Base-by-base conservation (phyloP, 2,329 filamentous ascomycete genomes). In the Arachnomyces sp. region DNA sequence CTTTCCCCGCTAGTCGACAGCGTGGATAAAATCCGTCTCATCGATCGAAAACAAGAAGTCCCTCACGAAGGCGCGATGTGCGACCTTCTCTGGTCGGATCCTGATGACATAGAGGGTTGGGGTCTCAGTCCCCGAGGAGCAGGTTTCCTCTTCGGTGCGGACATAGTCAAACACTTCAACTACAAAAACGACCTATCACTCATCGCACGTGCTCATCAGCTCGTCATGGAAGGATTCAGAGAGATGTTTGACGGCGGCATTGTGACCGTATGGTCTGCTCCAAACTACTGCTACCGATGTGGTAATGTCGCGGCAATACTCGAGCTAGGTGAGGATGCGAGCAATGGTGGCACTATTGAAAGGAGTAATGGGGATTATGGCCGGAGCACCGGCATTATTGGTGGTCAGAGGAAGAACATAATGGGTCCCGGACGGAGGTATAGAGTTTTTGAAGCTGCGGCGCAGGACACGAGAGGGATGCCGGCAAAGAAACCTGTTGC, bases 141-240 rank as follows among this genome's bases (percentile, higher is more conserved):
- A 0, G 92, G 92, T 1, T 98, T 95, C 68, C 73, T 96, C 9
- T 98, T 98, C 51, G 92, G 92, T 38, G 82, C 86, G 3, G 89
- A 95, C 59, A 96, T 96, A 43, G 90, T 96, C 55, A 93, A 92
- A 55, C 80, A 82, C 49, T 98, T 98, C 70, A 98, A 96, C 66
- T 83, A 95, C 64, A 78, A 81, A 43, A 98, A 98, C 61, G 86
- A 95, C 57, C 75, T 98, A 18, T 87, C 83, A 15, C 74, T 98
- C 38, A 92, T 98, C 49, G 92, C 90, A 13, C 80, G 92, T 40
- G 92, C 92, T 1, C 92, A 98, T 60, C 92, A 98, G 63, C 79
- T 98, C 15, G 92, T 98, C 49, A 98, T 96, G 92, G 92, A 98
- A 62, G 92, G 92, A 0, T 98, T 95, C 65, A 96, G 96, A 67